Percentiles rank a stretch among this genome's conserved stretches.
Evolutionary conservation across 2,329 filamentous ascomycete genomes (phyloP).

Genomic region (Albifimbria verrucaria): DNA sequence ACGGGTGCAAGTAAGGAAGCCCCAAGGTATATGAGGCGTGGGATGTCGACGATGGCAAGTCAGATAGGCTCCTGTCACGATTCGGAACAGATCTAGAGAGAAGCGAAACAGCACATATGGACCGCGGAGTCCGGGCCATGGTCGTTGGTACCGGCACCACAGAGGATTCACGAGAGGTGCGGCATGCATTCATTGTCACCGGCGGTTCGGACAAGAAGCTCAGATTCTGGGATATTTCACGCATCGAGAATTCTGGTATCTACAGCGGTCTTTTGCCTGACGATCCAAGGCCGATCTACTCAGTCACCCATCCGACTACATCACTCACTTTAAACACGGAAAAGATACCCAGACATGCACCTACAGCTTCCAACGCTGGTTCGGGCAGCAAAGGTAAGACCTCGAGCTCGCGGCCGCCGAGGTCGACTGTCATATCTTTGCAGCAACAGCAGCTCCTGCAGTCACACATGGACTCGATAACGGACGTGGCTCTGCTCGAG

Average conservation of each 20-base stretch:
- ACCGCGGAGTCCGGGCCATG: constrained; percentile 73
- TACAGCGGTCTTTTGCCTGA: constrained; percentile 74
- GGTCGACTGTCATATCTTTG: constrained; percentile 80
- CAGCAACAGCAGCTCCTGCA: constrained; percentile 84
- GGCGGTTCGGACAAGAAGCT: constrained; percentile 88
- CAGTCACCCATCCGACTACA: constrained; percentile 58
- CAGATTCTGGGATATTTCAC: constrained; percentile 86
- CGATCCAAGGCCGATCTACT: constrained; percentile 71
- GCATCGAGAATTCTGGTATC: constrained; percentile 73
- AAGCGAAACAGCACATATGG: constrained; percentile 49
- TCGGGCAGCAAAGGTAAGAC: constrained; percentile 27
- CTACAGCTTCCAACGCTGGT: constrained; percentile 25
- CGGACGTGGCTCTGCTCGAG: constrained; percentile 86
- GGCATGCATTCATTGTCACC: constrained; percentile 80
- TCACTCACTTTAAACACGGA: constrained; percentile 66
- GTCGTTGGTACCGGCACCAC: constrained; percentile 69
- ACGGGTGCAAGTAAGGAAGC: constrained; percentile 58
- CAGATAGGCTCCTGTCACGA: constrained; percentile 80
- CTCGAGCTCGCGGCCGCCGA: constrained; percentile 48
- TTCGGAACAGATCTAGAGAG: constrained; percentile 75
- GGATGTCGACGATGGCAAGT: constrained; percentile 85
- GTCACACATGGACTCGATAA: constrained; percentile 82
- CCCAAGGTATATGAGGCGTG: constrained; percentile 74
- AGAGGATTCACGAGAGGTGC: constrained; percentile 66
- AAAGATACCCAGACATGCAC: constrained; percentile 42